Evolutionary conservation across 257 asterid genomes (phyloP), one percentile per base, ranked within the genome.

Genomic region (Nicotiana sylvestris): DNA sequence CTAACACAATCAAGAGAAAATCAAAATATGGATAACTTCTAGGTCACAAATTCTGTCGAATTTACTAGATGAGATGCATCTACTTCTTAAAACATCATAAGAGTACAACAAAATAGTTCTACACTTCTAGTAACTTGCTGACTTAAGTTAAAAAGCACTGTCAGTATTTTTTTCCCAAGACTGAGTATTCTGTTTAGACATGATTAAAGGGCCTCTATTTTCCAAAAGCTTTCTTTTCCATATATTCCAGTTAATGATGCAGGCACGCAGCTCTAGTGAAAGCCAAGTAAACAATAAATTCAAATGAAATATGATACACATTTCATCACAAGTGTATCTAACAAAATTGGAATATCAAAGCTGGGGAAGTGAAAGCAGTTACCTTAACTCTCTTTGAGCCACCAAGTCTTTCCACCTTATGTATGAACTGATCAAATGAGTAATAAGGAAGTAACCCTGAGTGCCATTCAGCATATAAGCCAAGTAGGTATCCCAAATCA

Each of bases 381-480:
- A 91, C 99, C 99, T 89, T 93, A 90, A 94, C 96, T 83, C 93
- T 93, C 86, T 86, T 91, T 69, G 94, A 70, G 4, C 94, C 25
- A 25, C 94, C 98, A 85, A 94, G 92, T 89, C 90, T 92, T 85
- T 94, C 99, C 80, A 91, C 92, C 93, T 96, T 96, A 53, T 91
- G 93, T 33, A 96, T 84, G 85, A 96, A 94, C 69, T 94, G 99
- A 70, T 91, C 88, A 21, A 96, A 94, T 80, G 87, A 87, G 84
- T 91, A 96, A 81, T 93, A 96, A 64, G 99, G 99, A 82, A 96
- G 88, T 49, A 96, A 86, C 29, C 86, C 91, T 4, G 94, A 86
- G 86, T 96, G 95, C 99, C 99, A 96, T 33, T 96, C 98, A 66
- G 92, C 92, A 84, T 96, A 94, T 69, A 94, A 85, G 82, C 94